Evolutionary conservation across 306 rosid genomes (phyloP), one percentile per base, ranked within the genome.

Genomic region (Medicago arabica): DNA sequence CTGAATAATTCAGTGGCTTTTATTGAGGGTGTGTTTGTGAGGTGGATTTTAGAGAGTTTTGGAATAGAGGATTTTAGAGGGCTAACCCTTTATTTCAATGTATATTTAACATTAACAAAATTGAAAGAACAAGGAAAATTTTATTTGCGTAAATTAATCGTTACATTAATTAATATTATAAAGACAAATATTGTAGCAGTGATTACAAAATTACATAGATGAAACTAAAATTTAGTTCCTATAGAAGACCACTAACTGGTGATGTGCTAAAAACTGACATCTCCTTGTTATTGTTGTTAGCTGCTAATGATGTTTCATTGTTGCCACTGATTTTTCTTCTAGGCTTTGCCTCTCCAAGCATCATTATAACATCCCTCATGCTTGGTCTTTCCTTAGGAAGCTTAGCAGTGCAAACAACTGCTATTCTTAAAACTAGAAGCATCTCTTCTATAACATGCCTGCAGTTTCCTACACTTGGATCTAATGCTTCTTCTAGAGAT

Each of bases 331-430:
- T 87, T 83, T 96, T 96, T 63, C 98, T 83, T 18, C 98, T 43
- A n/a, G 99, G 99, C 75, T 88, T 92, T 75, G 98, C 99, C 85
- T 92, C 99, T 82, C 82, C 98, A 72, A 96, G 97, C 96, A 96
- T 96, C 78, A 90, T 90, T 69, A 87, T 85, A 51, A 92, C 96
- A 81, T 96, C 98, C 82, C 90, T 96, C 99, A 96, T 96, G 82
- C 91, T 85, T 6, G 98, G 99, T 70, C 98, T 92, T 49, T 92
- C 99, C 78, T 87, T 92, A 0, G 99, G 97, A 62, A 81, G 88
- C 86, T 88, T 92, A 64, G 96, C 89, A 19, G 99, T 95, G 88
- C 99, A 95, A 21, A 92, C 83, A 77, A 89, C 86, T 47, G 99
- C 97, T 81, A 95, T 82, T 77, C 96, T 88, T 67, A 95, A 92